These are phyloP conservation scores for Melanogaster broomeanus DNA, from an alignment of 768 basidiomycete species.

Conservation along the genomic window DNA sequence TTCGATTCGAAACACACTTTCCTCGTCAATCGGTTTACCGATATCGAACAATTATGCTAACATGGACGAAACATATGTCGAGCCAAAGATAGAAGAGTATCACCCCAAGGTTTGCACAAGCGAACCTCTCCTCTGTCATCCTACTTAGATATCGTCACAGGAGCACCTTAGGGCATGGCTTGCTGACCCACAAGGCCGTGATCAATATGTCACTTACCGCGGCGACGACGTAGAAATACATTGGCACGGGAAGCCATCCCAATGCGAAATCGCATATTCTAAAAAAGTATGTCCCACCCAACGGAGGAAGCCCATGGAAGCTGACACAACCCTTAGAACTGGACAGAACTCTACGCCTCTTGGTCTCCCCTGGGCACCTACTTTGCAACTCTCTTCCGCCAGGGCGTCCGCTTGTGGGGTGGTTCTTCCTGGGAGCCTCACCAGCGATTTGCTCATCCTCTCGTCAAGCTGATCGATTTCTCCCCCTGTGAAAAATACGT, in stretches of 20 bases:
- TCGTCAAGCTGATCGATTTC: conserved; percentile 95
- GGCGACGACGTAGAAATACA: conserved; percentile 88
- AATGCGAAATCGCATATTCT: conserved; percentile 72
- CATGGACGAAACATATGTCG: conserved; percentile 76
- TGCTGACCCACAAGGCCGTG: conserved; percentile 87
- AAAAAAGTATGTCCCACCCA: conserved; percentile 60
- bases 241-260: conserved; percentile 93
- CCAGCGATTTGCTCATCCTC: conserved; percentile 91
- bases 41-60: conserved; percentile 82
- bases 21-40: conserved; percentile 82
- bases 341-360: conserved; percentile 95
- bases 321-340: conserved; percentile 56
- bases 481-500: conserved; percentile 96
- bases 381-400: conserved; percentile 89
- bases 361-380: conserved; percentile 99
- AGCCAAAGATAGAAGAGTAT: conserved; percentile 75
- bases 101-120: conserved; percentile 58
- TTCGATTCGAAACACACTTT: conserved; percentile 91
- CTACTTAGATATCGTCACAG: conserved; percentile 40
- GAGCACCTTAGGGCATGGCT: conserved; percentile 97
- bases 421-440: conserved; percentile 88
- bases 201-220: conserved; percentile 94
- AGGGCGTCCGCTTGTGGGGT: conserved; percentile 95
- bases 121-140: not conserved
- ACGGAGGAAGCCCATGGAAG: not conserved